phyloP scores from a whole-genome alignment of 148 eudicot species.

The Cornus kousa region DNA sequence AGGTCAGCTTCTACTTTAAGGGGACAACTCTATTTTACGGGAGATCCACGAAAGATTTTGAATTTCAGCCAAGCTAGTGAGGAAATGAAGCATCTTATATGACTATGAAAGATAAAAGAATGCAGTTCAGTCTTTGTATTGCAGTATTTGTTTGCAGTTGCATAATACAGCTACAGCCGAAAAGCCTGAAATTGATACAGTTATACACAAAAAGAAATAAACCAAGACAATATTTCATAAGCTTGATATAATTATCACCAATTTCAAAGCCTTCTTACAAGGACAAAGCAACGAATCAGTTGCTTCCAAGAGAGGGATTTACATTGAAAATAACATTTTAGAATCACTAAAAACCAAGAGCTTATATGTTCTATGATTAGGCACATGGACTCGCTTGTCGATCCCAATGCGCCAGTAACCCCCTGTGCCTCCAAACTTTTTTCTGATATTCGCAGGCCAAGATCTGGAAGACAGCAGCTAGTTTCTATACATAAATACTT shows the following conservation, averaged over 20 bases:
- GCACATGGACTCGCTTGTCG: conserved; percentile 32
- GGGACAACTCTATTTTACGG: too few relatives aligned
- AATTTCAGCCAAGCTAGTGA: too few relatives aligned
- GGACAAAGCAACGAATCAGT: conserved; percentile 9
- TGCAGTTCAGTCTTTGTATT: too few relatives aligned
- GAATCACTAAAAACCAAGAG: conserved; percentile 24
- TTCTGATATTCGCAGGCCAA: background rate
- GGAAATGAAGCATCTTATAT: too few relatives aligned
- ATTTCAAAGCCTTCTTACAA: conserved; percentile 5
- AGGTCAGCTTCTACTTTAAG: too few relatives aligned
- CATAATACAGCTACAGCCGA: background rate
- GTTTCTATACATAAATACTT: conserved; percentile 20
- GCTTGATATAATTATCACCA: background rate
- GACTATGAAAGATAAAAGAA: too few relatives aligned
- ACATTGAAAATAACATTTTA: conserved; percentile 2
- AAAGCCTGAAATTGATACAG: too few relatives aligned
- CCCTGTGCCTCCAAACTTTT: background rate
- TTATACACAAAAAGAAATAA: background rate
- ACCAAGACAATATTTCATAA: background rate
- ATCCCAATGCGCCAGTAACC: conserved; percentile 24
- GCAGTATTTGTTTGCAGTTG: background rate
- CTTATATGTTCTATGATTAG: conserved; percentile 14
- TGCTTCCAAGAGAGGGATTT: conserved; percentile 3
- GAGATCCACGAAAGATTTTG: too few relatives aligned
- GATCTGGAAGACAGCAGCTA: conserved; percentile 6